Evolutionary conservation across 768 basidiomycete genomes (phyloP).

Genomic region (Naganishia antarctica): DNA sequence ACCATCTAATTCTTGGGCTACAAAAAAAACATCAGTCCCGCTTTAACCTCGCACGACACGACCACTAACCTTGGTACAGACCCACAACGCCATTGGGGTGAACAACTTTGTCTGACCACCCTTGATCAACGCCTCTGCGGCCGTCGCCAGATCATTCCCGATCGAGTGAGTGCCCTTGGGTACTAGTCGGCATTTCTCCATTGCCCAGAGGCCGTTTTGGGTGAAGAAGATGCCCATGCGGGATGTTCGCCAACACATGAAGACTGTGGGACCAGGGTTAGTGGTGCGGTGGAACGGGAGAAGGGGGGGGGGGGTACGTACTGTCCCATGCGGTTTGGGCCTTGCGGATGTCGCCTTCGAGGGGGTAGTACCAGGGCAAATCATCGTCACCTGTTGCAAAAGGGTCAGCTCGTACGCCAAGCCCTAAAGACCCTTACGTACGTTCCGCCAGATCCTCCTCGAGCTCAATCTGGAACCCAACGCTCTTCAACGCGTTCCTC

Average conservation of each 20-base stretch:
- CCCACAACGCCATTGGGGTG: constrained; percentile 48
- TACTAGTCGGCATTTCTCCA: constrained; percentile 72
- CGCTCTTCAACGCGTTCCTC: constrained; percentile 68
- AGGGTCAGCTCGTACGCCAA: background rate
- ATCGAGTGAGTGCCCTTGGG: constrained; percentile 92
- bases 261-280: constrained; percentile 33
- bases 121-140: constrained; percentile 69
- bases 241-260: constrained; percentile 70
- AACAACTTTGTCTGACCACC: constrained; percentile 73
- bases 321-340: constrained; percentile 90
- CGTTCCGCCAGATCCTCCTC: constrained; percentile 93
- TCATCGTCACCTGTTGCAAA: constrained; percentile 36
- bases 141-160: constrained; percentile 78
- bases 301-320: constrained; percentile 19
- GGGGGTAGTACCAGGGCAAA: constrained; percentile 87
- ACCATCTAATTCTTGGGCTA: constrained; percentile 20
- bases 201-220: constrained; percentile 67
- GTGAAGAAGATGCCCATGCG: constrained; percentile 77
- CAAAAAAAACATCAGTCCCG: background rate
- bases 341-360: constrained; percentile 87
- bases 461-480: constrained; percentile 81
- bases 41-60: background rate
- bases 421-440: constrained; percentile 55
- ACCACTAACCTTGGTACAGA: constrained; percentile 37
- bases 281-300: background rate